Evolutionary conservation across 495 filamentous ascomycete species (phyloP).

Genomic region (Podospora pseudoanserina): DNA sequence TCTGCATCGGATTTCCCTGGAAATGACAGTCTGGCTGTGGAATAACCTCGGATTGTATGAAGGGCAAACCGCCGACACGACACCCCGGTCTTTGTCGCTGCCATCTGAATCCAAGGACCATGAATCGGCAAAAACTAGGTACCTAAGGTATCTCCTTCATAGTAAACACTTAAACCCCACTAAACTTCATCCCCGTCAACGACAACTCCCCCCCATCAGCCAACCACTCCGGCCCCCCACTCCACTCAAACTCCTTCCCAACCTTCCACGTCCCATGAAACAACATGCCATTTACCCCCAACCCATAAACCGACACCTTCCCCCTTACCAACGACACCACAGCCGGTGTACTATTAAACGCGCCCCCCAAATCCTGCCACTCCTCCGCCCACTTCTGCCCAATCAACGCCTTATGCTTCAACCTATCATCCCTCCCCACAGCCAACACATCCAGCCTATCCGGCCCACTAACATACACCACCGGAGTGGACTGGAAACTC

Average conservation of each 20-base stretch:
- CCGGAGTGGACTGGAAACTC: not conserved
- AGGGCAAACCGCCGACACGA: too few species aligned
- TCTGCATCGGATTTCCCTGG: too few species aligned
- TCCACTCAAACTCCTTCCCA: not conserved
- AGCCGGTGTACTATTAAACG: slow-evolving; percentile 8
- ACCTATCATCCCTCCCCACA: slow-evolving; percentile 6
- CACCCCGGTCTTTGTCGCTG: too few species aligned
- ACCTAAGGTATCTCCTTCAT: too few species aligned
- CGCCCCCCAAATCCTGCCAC: slow-evolving; percentile 6
- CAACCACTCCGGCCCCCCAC: not conserved
- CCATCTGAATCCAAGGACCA: too few species aligned
- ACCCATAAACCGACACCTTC: slow-evolving; percentile 2
- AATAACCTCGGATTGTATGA: too few species aligned
- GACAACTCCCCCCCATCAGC: not conserved
- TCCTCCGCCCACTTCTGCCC: not conserved
- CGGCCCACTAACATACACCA: not conserved
- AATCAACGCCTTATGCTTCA: slow-evolving; percentile 5
- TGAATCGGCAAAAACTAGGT: too few species aligned
- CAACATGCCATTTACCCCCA: not conserved
- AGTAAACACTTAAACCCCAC: not conserved
- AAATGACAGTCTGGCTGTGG: too few species aligned
- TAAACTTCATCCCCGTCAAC: not conserved
- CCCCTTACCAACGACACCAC: not conserved
- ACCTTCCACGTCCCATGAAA: slow-evolving; percentile 2
- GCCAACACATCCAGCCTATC: slow-evolving; percentile 7